Evolutionary conservation across 2,329 filamentous ascomycete species (phyloP).

Genomic region (Pestalotiopsis sp.): DNA sequence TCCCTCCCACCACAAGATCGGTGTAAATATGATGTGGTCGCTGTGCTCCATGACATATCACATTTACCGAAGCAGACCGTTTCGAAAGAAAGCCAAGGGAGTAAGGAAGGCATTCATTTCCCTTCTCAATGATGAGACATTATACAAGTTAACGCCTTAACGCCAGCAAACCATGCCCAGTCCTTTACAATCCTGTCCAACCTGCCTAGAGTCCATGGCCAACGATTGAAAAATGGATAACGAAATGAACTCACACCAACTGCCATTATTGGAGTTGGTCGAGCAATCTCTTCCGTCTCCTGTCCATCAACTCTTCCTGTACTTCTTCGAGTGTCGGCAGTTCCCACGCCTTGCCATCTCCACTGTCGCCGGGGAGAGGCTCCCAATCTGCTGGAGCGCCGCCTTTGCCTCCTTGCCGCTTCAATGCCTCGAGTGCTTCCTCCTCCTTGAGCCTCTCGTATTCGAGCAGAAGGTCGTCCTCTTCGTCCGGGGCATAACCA

Average conservation of each 20-base stretch:
- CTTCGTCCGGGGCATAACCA: slow-evolving; percentile 90
- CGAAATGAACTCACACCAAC: not conserved
- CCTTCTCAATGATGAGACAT: not conserved
- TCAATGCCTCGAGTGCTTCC: slow-evolving; percentile 73
- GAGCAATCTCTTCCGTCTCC: slow-evolving; percentile 79
- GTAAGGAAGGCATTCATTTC: not conserved
- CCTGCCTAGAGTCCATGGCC: not conserved
- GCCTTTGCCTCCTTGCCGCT: slow-evolving; percentile 55
- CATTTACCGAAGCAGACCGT: too few relatives aligned
- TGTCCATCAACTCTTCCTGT: slow-evolving; percentile 89
- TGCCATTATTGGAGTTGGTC: slow-evolving; percentile 65
- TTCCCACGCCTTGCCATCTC: slow-evolving; percentile 81
- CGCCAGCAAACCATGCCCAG: not conserved
- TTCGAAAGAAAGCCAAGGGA: too few relatives aligned
- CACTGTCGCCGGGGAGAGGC: slow-evolving; percentile 81
- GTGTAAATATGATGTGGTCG: not conserved
- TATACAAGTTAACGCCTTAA: not conserved
- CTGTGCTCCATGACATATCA: too few relatives aligned
- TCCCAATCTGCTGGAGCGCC: slow-evolving; percentile 75
- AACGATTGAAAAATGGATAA: not conserved
- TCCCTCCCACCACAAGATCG: not conserved
- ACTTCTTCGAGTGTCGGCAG: slow-evolving; percentile 88
- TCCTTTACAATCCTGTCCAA: not conserved
- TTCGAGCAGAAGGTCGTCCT: slow-evolving; percentile 77
- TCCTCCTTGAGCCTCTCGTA: slow-evolving; percentile 86